These are phyloP conservation scores for Puccinellia tenuiflora DNA, from an alignment of 176 grass and related monocot species.

Conservation along the genomic window DNA sequence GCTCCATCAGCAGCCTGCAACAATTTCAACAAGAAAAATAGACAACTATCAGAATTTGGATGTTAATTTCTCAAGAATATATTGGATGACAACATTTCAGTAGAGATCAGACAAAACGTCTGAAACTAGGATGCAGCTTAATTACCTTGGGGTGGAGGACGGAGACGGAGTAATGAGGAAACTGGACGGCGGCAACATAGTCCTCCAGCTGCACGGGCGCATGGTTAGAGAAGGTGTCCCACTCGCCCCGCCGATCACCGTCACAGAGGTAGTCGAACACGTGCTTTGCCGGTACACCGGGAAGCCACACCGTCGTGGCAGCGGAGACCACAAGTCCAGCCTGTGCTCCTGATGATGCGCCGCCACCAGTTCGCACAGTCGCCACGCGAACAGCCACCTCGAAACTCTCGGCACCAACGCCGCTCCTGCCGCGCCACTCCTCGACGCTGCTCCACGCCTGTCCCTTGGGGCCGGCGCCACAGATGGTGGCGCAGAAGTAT, in stretches of 20 bases:
- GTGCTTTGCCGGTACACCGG: neutral
- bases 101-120: neutral
- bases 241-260: slow-evolving; percentile 15
- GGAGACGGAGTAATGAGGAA: slow-evolving; percentile 34
- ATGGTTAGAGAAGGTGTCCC: slow-evolving; percentile 16
- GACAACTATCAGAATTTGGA: neutral
- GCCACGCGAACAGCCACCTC: slow-evolving; percentile 27
- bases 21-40: neutral
- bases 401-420: neutral
- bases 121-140: slow-evolving; percentile 9
- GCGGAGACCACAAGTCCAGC: slow-evolving; percentile 18
- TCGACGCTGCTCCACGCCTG: neutral
- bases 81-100: neutral
- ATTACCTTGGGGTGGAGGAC: slow-evolving; percentile 34
- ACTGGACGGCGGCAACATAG: slow-evolving; percentile 19
- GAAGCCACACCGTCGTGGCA: slow-evolving; percentile 29
- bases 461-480: neutral
- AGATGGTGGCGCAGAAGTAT: neutral
- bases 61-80: neutral
- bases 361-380: neutral
- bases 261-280: slow-evolving; percentile 45
- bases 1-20: neutral
- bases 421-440: neutral
- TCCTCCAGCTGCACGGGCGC: slow-evolving; percentile 30
- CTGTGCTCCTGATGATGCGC: neutral